Percentiles rank a stretch among this genome's conserved stretches.
These are phyloP conservation scores for Pseudocercospora macadamiae DNA, from an alignment of 2,329 filamentous ascomycete genomes.

Conservation along the genomic window DNA sequence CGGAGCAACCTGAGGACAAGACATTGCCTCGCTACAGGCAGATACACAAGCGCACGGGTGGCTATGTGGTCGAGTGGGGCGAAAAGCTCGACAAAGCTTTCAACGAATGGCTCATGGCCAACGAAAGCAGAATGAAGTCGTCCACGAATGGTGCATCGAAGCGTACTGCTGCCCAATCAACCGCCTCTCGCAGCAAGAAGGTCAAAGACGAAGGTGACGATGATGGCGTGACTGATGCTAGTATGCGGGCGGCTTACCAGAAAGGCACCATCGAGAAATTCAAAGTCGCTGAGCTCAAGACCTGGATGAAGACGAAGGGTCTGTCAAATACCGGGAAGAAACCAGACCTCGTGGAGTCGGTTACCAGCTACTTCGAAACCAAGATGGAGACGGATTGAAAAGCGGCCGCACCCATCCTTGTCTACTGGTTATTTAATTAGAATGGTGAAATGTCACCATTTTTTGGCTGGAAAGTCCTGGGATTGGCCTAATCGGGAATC, in stretches of 20 bases:
- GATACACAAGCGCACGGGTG: constrained; percentile 85
- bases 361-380: constrained; percentile 41
- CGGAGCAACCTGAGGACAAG: constrained; percentile 72
- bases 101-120: constrained; percentile 42
- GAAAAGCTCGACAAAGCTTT: constrained; percentile 65
- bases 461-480: too few species aligned
- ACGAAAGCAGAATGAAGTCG: constrained; percentile 43
- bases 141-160: constrained; percentile 51
- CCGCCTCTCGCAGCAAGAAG: constrained; percentile 43
- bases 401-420: too few species aligned
- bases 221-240: constrained; percentile 45
- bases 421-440: too few species aligned
- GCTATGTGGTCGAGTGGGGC: constrained; percentile 78
- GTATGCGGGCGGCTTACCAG: constrained; percentile 49
- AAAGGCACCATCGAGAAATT: constrained; percentile 48
- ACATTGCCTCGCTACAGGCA: constrained; percentile 83
- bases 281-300: constrained; percentile 39
- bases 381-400: constrained; percentile 38
- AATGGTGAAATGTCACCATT: too few species aligned
- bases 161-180: constrained; percentile 37
- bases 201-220: constrained; percentile 44
- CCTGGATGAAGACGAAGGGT: constrained; percentile 36
- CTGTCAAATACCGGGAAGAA: constrained; percentile 35
- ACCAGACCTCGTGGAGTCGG: constrained; percentile 39
- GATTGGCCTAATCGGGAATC: too few species aligned